These are phyloP conservation scores for Delphinella strobiligena DNA, from an alignment of 2,329 filamentous ascomycete genomes.

Conservation along the genomic window DNA sequence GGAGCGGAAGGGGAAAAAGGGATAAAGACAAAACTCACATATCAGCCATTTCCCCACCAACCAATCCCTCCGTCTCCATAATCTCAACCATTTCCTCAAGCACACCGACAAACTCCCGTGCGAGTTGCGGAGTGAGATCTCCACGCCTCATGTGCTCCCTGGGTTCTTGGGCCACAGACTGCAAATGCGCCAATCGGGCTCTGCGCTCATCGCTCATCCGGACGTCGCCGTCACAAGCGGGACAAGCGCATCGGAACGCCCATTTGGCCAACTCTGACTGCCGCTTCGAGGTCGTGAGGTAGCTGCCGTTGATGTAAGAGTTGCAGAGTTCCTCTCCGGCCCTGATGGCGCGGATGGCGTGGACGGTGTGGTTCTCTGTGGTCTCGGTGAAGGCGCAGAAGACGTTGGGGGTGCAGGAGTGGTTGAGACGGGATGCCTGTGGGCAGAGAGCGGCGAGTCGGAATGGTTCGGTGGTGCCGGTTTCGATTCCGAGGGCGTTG, in stretches of 20 bases:
- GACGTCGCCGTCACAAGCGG: slow-evolving; percentile 14
- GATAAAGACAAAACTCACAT: slow-evolving; percentile 3
- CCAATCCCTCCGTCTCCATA: slow-evolving; percentile 13
- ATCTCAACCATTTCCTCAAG: slow-evolving; percentile 11
- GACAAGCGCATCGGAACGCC: slow-evolving; percentile 19
- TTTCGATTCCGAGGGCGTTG: slow-evolving; percentile 4
- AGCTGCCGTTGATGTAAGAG: slow-evolving; percentile 11
- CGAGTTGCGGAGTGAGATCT: not conserved
- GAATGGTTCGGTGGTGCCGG: not conserved
- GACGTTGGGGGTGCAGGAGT: slow-evolving; percentile 10
- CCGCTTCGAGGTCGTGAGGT: slow-evolving; percentile 6
- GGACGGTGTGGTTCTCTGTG: slow-evolving; percentile 10
- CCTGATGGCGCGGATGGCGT: slow-evolving; percentile 17
- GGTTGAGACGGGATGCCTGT: slow-evolving; percentile 8
- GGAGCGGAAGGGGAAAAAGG: not conserved
- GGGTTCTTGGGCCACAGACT: too few relatives aligned
- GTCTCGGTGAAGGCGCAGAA: slow-evolving; percentile 8
- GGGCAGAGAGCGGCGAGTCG: slow-evolving; percentile 5
- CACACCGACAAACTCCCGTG: slow-evolving; percentile 2
- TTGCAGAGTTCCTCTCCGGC: slow-evolving; percentile 16
- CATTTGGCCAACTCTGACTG: slow-evolving; percentile 12
- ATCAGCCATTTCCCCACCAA: slow-evolving; percentile 5
- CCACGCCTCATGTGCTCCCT: not conserved
- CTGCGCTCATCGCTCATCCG: slow-evolving; percentile 4
- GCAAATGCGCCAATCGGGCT: not conserved